Percentiles rank a stretch among this genome's conserved stretches.
Conservation (phyloP, 495 filamentous ascomycete species). For the Hyaloscypha variabilis region DNA sequence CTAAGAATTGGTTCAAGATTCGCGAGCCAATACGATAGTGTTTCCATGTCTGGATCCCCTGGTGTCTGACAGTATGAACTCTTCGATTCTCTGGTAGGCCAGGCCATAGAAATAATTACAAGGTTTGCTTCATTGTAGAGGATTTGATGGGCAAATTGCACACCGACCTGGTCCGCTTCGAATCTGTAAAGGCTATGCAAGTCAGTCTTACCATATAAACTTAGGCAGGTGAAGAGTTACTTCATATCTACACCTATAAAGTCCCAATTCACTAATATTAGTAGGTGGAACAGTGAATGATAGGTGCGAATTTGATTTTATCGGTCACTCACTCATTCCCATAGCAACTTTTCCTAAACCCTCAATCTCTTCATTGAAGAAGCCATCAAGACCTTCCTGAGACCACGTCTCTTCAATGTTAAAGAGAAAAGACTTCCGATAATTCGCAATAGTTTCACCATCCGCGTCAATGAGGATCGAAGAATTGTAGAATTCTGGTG, state of each 20-base stretch:
- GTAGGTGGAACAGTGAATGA: neutral
- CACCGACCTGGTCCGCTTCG: neutral
- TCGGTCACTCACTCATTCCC: neutral
- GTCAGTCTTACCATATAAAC: neutral
- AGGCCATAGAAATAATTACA: conserved; percentile 85
- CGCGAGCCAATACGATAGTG: conserved; percentile 83
- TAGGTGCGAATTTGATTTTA: too few relatives aligned
- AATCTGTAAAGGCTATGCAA: neutral
- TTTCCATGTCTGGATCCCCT: conserved; percentile 69
- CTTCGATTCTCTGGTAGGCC: conserved; percentile 60
- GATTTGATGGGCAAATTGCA: neutral
- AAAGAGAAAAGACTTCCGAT: neutral
- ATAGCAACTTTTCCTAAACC: neutral
- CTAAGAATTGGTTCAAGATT: conserved; percentile 62
- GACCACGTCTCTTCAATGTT: neutral
- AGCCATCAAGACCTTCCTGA: neutral
- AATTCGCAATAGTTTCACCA: neutral
- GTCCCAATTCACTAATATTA: neutral
- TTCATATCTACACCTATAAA: neutral
- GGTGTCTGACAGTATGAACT: conserved; percentile 16
- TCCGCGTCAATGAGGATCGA: neutral
- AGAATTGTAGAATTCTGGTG: neutral
- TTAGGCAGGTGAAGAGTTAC: neutral
- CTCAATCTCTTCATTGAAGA: neutral
- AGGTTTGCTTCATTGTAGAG: conserved; percentile 58